Percentiles rank a stretch among this genome's conserved stretches.
Conservation (phyloP, 305 asterid genomes). For the Coffea humblotiana region DNA sequence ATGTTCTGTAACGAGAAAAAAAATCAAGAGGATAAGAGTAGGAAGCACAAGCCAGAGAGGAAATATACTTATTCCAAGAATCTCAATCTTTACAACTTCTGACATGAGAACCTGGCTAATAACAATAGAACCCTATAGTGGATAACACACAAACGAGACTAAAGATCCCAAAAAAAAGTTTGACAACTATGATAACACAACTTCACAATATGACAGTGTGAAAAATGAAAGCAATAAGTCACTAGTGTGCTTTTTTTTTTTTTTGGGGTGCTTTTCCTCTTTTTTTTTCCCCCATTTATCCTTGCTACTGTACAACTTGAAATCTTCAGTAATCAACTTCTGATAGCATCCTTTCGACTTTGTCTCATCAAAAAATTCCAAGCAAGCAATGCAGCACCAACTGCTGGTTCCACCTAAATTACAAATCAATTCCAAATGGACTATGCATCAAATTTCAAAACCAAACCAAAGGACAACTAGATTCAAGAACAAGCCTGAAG, state of each 20-base stretch:
- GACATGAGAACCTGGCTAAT: no score
- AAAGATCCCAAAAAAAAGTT: not conserved
- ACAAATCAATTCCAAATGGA: not conserved
- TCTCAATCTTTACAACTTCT: no score
- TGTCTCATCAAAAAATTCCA: conserved; percentile 64
- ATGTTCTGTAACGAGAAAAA: no score
- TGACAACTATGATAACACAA: not conserved
- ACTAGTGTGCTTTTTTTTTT: not conserved
- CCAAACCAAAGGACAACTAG: not conserved
- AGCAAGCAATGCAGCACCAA: conserved; percentile 85
- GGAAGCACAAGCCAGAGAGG: no score
- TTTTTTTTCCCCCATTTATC: conserved; percentile 3
- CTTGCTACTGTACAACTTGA: conserved; percentile 30
- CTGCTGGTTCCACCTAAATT: conserved; percentile 74
- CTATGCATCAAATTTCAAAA: not conserved
- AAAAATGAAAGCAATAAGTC: not conserved
- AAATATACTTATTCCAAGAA: no score
- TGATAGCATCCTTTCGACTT: conserved; percentile 36
- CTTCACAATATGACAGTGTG: not conserved
- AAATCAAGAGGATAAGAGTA: no score
- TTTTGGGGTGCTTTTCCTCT: not conserved
- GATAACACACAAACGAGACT: not conserved
- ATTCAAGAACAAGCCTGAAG: not conserved
- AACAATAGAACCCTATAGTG: not conserved
- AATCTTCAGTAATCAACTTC: conserved; percentile 25